Evolutionary conservation across 1,284 basidiomycete genomes (phyloP), one percentile per base, ranked within the genome.

Genomic region (Rhodotorula sp.): DNA sequence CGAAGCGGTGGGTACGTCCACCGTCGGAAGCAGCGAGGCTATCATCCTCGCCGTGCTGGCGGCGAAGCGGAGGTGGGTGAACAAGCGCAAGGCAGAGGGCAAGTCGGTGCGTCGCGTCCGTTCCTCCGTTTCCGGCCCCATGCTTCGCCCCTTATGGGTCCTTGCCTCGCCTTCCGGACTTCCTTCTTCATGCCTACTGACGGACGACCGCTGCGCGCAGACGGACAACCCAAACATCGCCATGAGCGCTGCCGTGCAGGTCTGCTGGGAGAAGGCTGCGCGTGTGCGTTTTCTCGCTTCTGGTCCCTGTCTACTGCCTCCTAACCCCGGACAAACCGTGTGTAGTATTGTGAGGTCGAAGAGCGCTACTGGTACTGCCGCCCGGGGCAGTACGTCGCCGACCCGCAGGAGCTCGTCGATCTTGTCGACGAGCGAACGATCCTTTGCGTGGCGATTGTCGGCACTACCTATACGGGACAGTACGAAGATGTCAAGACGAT

Each of bases 371-470:
- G 62, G 75, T 69, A 70, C 70, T 72, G 69, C 65, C 41, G 48
- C 6, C 48, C 65, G 27, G 70, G 64, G 10, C 21, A 65, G 75
- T 84, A 84, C 77, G 79, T 81, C 67, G 77, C 83, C 62, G 82
- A 84, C 65, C 82, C 84, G 46, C 79, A 84, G 70, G 82, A 83
- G 74, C 81, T 82, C 22, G 80, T 83, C 46, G 82, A 82, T 39
- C 77, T 83, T 60, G 82, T 83, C 55, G 83, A 85, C 72, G 81
- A 82, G 71, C 80, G 80, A 72, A 81, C 81, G 12, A 78, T 81
- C 48, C 66, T 80, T 25, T 75, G 82, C 22, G 78, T 76, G 57
- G 75, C 80, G 29, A 83, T 84, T 59, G 80, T 83, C n/a, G 83
- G 83, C 25, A 70, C 54, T 25, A 56, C 65, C 2, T 66, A 59